These are phyloP conservation scores for Agapanthus africanus DNA, from an alignment of 106 monocot genomes.

Conservation along the genomic window DNA sequence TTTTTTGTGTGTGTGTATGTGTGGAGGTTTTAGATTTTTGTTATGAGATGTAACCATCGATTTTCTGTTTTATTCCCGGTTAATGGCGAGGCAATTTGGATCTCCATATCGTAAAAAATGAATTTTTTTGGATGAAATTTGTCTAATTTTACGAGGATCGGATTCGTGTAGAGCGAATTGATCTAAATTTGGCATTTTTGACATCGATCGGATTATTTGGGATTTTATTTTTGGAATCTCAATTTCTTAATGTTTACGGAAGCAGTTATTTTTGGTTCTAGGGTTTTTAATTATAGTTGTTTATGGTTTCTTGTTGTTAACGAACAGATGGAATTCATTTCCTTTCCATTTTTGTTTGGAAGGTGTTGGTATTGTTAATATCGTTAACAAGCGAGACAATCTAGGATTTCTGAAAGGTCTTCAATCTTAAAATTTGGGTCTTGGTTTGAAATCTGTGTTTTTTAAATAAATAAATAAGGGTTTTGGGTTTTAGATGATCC, in stretches of 20 bases:
- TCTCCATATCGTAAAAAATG: neutral
- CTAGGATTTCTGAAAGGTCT: neutral
- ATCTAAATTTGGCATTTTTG: neutral
- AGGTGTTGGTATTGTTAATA: neutral
- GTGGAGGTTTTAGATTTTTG: too few relatives aligned
- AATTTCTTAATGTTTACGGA: conserved; percentile 8
- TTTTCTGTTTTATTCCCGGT: neutral
- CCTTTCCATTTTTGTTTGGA: neutral
- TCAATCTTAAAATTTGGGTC: neutral
- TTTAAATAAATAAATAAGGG: neutral
- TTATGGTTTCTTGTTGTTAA: neutral
- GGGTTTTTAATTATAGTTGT: neutral
- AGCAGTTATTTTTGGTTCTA: neutral
- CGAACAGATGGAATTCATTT: neutral
- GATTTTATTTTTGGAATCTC: conserved; percentile 6
- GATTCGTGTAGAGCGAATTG: neutral
- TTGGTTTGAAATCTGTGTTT: neutral
- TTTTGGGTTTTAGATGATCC: conserved; percentile 12
- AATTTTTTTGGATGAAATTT: neutral
- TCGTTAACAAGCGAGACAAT: neutral
- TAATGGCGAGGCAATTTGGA: neutral
- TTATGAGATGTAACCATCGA: neutral
- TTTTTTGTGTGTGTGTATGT: neutral
- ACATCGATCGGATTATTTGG: neutral
- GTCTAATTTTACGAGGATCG: neutral